Evolutionary conservation across 768 basidiomycete species (phyloP), one percentile per base, ranked within the genome.

Genomic region (Termitomyces sp.): DNA sequence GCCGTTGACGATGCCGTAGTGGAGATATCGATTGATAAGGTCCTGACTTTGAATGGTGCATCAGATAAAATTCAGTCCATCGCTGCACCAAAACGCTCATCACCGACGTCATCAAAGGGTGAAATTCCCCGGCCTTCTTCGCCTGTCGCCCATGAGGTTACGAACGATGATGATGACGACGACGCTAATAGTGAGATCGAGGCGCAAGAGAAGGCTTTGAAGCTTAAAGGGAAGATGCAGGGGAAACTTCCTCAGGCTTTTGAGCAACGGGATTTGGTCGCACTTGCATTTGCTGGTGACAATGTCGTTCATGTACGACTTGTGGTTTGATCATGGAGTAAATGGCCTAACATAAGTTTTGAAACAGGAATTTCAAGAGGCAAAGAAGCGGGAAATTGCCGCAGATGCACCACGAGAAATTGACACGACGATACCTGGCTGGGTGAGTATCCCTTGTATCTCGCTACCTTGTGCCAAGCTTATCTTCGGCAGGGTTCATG

Each of bases 241-340:
- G 72, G 53, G 53, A 76, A 66, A 63, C 75, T 75, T 24, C 68
- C 83, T 0, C 81, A 79, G 53, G 89, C 90, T 0, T 94, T 98
- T 73, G 79, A 90, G 69, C 96, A 98, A 70, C 80, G 92, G 40
- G 94, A 98, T 63, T 77, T 98, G 13, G 94, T 99, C 13, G 91
- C 94, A 1, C 85, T 86, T 55, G 97, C 97, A 0, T 99, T 99
- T 75, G 96, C 95, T 1, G 95, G 94, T 2, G 97, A 99, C 70
- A 92, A 98, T 62, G 96, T 98, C 33, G 86, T 97, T 6, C 86
- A 90, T 73, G 93, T 93, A 65, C 35, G 85, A 67, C 20, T 12
- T 24, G 20, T 13, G 54, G 22, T 58, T 40, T 42, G 2, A 20
- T 38, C 36, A 7, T 38, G 20, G 36, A 8, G 33, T 24, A 26